Base-by-base conservation (phyloP, 331 rosid genomes). In the Spiraea crenata region DNA sequence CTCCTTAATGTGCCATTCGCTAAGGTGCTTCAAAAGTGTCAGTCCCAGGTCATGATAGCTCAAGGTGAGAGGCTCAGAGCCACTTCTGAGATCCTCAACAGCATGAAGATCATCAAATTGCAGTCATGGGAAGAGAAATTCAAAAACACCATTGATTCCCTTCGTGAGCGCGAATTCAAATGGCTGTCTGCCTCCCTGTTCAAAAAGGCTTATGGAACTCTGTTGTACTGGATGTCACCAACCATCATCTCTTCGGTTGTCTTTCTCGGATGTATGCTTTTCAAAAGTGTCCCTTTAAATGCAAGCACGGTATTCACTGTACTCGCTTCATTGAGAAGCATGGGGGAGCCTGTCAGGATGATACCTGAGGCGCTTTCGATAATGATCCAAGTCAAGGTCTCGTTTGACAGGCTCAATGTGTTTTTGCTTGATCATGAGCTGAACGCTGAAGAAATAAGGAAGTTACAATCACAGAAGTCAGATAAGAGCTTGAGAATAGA, bases 121-220 rank as follows among this genome's bases (percentile, higher is more conserved):
- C 96, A 89, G 52, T 92, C 96, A 0, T 92, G 98, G 98, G 98
- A 83, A 69, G 92, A 83, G 4, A 87, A 87, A 5, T 92, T 87
- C 66, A 88, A 79, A 76, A 76, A 20, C 70, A 31, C 76, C 51
- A 74, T 92, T 0, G 80, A 85, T 68, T 80, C 84, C 0, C 73
- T 77, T 9, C 77, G 87, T 0, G 80, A 74, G 9, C 69, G 71
- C 7, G 96, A 92, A 74, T 83, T 92, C 80, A 73, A 73, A 81
- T 89, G 92, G 90, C 76, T 89, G 69, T 55, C 84, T 37, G 82
- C 80, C 69, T 52, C 79, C 4, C 88, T 83, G 37, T 41, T 82
- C 1, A 12, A 54, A 68, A 90, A 76, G 79, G 85, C 78, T 57
- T 48, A 40, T 70, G 68, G 77, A 2, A 58, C 96, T 42, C 16